Conservation (phyloP, 2,329 filamentous ascomycete species). For the Phaeosphaeria sp. region DNA sequence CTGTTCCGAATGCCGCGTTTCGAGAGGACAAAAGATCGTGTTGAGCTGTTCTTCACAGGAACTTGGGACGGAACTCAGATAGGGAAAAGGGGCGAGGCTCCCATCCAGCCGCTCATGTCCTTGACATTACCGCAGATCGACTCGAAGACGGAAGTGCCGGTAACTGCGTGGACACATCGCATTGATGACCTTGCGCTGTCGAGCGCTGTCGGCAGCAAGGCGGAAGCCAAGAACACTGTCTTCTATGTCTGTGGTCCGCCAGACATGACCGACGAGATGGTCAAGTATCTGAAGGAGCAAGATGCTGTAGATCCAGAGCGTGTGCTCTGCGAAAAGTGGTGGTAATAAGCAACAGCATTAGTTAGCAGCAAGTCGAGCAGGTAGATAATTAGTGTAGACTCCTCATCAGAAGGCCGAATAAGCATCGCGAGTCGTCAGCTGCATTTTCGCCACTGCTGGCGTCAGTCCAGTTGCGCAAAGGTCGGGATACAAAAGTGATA, state of each 20-base stretch:
- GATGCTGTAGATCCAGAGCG: conserved; percentile 47
- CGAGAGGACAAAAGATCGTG: conserved; percentile 33
- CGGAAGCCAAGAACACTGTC: conserved; percentile 47
- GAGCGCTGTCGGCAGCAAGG: conserved; percentile 46
- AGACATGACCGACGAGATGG: conserved; percentile 56
- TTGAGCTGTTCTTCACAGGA: conserved; percentile 48
- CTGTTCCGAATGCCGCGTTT: conserved; percentile 39
- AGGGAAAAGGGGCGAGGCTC: conserved; percentile 31
- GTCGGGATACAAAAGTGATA: background rate
- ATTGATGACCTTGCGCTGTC: conserved; percentile 49
- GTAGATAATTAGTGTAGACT: too few relatives aligned
- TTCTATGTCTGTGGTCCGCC: conserved; percentile 59
- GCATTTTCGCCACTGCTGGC: background rate
- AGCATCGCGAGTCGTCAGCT: background rate
- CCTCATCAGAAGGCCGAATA: background rate
- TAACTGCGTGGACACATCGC: conserved; percentile 41
- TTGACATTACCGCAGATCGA: conserved; percentile 39
- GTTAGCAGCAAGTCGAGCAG: background rate
- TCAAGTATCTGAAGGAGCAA: conserved; percentile 48
- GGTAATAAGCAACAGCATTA: conserved; percentile 39
- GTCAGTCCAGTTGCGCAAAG: background rate
- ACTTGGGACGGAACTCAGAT: conserved; percentile 36
- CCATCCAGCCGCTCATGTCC: conserved; percentile 42
- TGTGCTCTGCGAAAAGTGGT: conserved; percentile 61
- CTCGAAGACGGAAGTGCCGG: conserved; percentile 36